Evolutionary conservation across 1,284 basidiomycete species (phyloP).

Genomic region (Naganishia liquefaciens): DNA sequence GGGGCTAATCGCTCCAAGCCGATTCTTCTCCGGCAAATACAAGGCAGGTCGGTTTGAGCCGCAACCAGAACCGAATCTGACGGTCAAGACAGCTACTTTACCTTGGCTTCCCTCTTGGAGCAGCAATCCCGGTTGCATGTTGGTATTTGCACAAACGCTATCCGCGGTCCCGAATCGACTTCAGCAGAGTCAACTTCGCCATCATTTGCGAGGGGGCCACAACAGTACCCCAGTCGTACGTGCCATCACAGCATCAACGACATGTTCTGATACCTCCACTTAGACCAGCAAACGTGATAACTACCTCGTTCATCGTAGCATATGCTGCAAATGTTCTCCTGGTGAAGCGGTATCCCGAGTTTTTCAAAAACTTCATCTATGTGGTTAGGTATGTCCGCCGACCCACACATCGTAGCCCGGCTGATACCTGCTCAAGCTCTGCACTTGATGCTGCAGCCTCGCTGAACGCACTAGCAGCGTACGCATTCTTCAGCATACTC

Average conservation of each 20-base stretch:
- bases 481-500: constrained; percentile 51
- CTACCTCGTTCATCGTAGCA: constrained; percentile 53
- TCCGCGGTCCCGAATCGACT: constrained; percentile 41
- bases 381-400: constrained; percentile 43
- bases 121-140: constrained; percentile 51
- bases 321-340: constrained; percentile 52
- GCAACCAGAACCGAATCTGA: not conserved
- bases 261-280: constrained; percentile 33
- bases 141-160: constrained; percentile 55
- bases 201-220: constrained; percentile 57
- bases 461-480: constrained; percentile 56
- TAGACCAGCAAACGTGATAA: constrained; percentile 58
- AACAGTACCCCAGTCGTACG: constrained; percentile 52
- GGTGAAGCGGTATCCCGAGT: constrained; percentile 45
- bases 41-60: constrained; percentile 21
- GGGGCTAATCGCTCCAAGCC: constrained; percentile 55
- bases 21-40: constrained; percentile 58
- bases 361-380: constrained; percentile 48
- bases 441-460: constrained; percentile 57
- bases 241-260: not conserved
- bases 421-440: constrained; percentile 48
- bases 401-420: not conserved
- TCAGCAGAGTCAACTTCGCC: constrained; percentile 56
- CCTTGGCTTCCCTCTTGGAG: constrained; percentile 56
- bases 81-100: constrained; percentile 43